Base-by-base conservation (phyloP, 2,329 filamentous ascomycete genomes). In the Penicillium rolfsii region DNA sequence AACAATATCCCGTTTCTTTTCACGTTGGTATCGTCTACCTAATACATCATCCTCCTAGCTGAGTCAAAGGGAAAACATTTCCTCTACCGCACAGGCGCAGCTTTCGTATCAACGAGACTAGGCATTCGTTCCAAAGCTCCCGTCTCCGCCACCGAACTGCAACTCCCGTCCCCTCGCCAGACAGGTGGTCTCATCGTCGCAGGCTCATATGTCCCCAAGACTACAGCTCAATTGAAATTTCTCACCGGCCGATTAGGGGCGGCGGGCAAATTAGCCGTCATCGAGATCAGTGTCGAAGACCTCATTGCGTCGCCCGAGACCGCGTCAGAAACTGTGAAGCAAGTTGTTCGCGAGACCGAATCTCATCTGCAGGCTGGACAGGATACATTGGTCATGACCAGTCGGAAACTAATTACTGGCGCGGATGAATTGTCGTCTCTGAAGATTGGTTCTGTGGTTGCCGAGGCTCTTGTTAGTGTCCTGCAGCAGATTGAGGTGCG, bases 361-460 rank as follows among this genome's bases (percentile, higher is more conserved):
- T 57, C 71, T 0, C 66, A 79, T 45, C 77, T 87, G 6, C 64
- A 68, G 1, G 64, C 73, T 2, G 83, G 83, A 0, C 76, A 80
- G 40, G 84, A 87, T 53, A 83, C 85, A 0, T 73, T 87, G 0
- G 74, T 87, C 36, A 87, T 87, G 84, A 87, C 85, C 0, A 85
- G 83, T 40, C 78, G 85, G 0, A 78, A 81, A 38, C 72, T 87
- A 0, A 76, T 87, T 16, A 79, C 74, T 0, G 82, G 82, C 0
- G 70, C 69, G 0, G 82, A 87, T 61, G 83, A 82, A 36, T 71
- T 79, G 1, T 79, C 80, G 14, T 84, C 81, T 48, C 70, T 87
- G 11, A 78, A 82, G n/a, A 86, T 87, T 57, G 84, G 85, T 0
- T 77, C 80, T 0, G 77, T 76, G 0, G 80, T 87, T 9, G 84